These are phyloP conservation scores for Metschnikowia cubensis DNA, from an alignment of 805 yeast species.

Conservation along the genomic window DNA sequence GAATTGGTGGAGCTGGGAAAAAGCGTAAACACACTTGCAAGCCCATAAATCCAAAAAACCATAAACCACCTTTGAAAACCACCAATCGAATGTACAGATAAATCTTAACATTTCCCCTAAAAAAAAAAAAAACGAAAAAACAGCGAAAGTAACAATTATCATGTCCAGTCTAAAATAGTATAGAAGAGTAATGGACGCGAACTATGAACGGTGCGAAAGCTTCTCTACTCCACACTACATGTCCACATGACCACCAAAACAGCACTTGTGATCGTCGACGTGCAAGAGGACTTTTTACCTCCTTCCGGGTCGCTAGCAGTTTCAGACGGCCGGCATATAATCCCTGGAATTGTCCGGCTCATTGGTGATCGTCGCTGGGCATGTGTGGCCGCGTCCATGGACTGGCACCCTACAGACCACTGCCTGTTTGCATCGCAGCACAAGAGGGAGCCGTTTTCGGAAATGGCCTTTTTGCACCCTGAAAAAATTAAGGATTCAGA, in stretches of 20 bases:
- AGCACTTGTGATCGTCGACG: conserved; percentile 73
- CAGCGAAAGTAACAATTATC: too few species aligned
- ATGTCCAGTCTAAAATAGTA: too few species aligned
- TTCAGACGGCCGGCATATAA: conserved; percentile 52
- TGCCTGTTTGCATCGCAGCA: conserved; percentile 78
- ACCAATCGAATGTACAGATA: too few species aligned
- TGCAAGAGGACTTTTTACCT: conserved; percentile 85
- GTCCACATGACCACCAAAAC: conserved; percentile 37
- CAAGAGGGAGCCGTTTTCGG: conserved; percentile 46
- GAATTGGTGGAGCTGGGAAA: too few species aligned
- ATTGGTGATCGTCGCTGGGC: conserved; percentile 50
- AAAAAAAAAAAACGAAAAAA: too few species aligned
- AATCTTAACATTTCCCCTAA: too few species aligned
- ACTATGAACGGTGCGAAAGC: neutral
- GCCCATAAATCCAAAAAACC: too few species aligned
- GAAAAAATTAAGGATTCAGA: conserved; percentile 25
- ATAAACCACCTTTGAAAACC: too few species aligned
- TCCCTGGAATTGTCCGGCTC: conserved; percentile 49
- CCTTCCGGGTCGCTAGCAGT: conserved; percentile 78
- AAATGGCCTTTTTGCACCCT: conserved; percentile 50
- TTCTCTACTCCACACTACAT: neutral
- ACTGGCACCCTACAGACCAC: conserved; percentile 84
- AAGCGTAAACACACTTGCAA: too few species aligned
- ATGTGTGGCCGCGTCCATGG: conserved; percentile 68
- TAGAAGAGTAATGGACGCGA: neutral